phyloP scores from a whole-genome alignment of 1,139 yeast species.

The Magnusiomyces starmeri region DNA sequence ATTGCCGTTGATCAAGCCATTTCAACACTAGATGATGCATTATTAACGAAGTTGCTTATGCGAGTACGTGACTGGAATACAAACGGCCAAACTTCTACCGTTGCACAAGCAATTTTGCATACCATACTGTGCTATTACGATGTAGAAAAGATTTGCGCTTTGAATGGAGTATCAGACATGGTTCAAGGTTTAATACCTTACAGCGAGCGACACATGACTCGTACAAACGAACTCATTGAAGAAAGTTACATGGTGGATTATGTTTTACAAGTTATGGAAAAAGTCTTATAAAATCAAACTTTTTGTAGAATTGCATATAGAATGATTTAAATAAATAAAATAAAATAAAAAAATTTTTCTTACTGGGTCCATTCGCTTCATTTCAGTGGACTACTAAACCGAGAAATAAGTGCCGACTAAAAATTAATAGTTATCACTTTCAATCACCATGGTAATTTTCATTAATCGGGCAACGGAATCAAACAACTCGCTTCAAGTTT shows the following conservation, averaged over 20 bases:
- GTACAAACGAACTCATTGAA: slow-evolving; percentile 75
- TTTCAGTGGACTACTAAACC: no score
- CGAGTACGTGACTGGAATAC: slow-evolving; percentile 94
- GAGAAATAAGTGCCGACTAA: no score
- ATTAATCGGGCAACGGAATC: no score
- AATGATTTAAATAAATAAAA: no score
- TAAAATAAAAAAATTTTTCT: no score
- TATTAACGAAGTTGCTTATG: slow-evolving; percentile 48
- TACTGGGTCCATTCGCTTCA: no score
- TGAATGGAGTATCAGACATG: slow-evolving; percentile 59
- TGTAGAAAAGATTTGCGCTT: slow-evolving; percentile 49
- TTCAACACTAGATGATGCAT: slow-evolving; percentile 50
- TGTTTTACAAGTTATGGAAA: slow-evolving; percentile 60
- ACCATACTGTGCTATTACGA: slow-evolving; percentile 53
- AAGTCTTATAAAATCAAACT: no score
- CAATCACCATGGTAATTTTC: no score
- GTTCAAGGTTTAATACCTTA: slow-evolving; percentile 78
- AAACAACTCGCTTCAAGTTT: no score
- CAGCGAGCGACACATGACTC: slow-evolving; percentile 71
- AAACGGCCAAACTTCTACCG: slow-evolving; percentile 69
- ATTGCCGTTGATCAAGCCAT: slow-evolving; percentile 60
- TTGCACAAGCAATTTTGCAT: slow-evolving; percentile 69
- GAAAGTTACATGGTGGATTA: slow-evolving; percentile 81
- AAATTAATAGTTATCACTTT: no score
- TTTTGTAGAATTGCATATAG: no score